Percentiles rank a stretch among this genome's conserved stretches.
Conservation (phyloP, 2,329 filamentous ascomycete species). For the Anthostomella pinea region DNA sequence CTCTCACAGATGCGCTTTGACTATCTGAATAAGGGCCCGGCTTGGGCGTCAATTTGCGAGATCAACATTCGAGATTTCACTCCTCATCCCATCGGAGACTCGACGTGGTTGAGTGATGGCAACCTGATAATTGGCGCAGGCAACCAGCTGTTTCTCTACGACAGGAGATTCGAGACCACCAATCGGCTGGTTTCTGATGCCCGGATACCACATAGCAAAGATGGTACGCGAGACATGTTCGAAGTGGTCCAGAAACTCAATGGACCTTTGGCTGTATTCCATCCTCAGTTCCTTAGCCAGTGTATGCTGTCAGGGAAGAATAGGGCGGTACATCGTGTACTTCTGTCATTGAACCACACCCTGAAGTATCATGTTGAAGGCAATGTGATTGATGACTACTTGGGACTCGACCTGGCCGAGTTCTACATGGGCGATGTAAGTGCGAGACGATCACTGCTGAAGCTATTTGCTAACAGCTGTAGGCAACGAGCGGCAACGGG, state of each 20-base stretch:
- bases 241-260: conserved; percentile 81
- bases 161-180: conserved; percentile 66
- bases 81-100: conserved; percentile 88
- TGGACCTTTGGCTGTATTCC: conserved; percentile 82
- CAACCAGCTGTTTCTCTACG: conserved; percentile 85
- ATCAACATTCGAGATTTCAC: conserved; percentile 79
- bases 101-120: conserved; percentile 83
- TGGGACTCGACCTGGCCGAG: conserved; percentile 63
- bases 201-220: conserved; percentile 46
- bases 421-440: conserved; percentile 47
- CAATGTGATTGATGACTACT: conserved; percentile 74
- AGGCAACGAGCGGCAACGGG: conserved; percentile 17
- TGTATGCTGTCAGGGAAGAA: conserved; percentile 81
- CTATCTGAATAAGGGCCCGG: conserved; percentile 83
- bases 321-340: conserved; percentile 65
- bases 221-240: conserved; percentile 67
- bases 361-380: conserved; percentile 82
- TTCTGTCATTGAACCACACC: conserved; percentile 69
- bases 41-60: conserved; percentile 82
- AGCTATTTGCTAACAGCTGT: conserved; percentile 12
- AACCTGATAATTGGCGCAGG: conserved; percentile 85
- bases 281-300: conserved; percentile 86
- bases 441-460: conserved; percentile 1
- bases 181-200: conserved; percentile 56
- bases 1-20: conserved; percentile 88